A percentile compares a stretch with the other conserved stretches of the same genome.
Evolutionary conservation across 352 stramenopile genomes (phyloP).

Genomic region (Globisporangium spiculum): DNA sequence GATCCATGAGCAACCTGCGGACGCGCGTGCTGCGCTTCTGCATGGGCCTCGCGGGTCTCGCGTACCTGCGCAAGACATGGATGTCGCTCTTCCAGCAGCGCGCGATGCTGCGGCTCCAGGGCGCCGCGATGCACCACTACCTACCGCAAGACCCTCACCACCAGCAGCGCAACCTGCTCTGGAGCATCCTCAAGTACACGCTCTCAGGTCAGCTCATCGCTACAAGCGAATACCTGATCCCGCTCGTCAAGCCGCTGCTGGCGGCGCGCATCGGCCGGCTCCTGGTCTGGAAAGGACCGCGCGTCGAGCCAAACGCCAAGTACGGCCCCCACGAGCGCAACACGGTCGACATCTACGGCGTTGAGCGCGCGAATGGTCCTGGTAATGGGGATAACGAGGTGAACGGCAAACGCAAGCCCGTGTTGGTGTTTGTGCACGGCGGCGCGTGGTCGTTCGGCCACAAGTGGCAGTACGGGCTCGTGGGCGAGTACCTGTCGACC

Average conservation of each 20-base stretch:
- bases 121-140: not conserved
- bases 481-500: slow-evolving; percentile 51
- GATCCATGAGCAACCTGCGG: not conserved
- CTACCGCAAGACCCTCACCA: not conserved
- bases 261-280: slow-evolving; percentile 38
- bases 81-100: slow-evolving; percentile 23
- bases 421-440: slow-evolving; percentile 91
- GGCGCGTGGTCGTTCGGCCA: slow-evolving; percentile 83
- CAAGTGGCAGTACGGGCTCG: slow-evolving; percentile 77
- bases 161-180: slow-evolving; percentile 7
- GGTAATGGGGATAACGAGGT: slow-evolving; percentile 1
- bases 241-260: slow-evolving; percentile 49
- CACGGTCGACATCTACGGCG: slow-evolving; percentile 60
- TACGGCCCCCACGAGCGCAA: slow-evolving; percentile 58
- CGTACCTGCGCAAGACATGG: slow-evolving; percentile 27
- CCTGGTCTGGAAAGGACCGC: slow-evolving; percentile 34
- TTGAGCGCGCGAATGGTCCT: slow-evolving; percentile 14
- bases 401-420: slow-evolving; percentile 29
- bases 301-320: slow-evolving; percentile 26
- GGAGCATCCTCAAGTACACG: slow-evolving; percentile 41
- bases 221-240: slow-evolving; percentile 51
- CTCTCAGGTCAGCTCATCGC: slow-evolving; percentile 47
- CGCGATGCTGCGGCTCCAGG: slow-evolving; percentile 22
- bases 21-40: slow-evolving; percentile 23
- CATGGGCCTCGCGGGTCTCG: slow-evolving; percentile 12